Conservation (phyloP, 106 monocot species). For the Cymbidium sinense region DNA sequence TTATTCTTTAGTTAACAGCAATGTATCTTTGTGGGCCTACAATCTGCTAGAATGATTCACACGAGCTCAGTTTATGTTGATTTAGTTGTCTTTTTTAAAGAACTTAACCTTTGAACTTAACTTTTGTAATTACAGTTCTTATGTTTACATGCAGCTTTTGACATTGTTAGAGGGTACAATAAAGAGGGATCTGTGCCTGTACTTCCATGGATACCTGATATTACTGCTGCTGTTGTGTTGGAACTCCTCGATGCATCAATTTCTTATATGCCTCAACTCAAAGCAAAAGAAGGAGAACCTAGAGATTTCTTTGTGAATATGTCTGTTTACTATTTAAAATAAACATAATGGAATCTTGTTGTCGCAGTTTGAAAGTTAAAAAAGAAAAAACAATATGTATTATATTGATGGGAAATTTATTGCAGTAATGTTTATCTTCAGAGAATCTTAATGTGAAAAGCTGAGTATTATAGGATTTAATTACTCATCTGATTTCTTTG, state of each 20-base stretch:
- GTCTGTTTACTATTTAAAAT: not conserved
- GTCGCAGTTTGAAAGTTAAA: too few species aligned
- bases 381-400: too few species aligned
- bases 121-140: not conserved
- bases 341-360: too few species aligned
- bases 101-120: too few species aligned
- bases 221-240: slow-evolving; percentile 65
- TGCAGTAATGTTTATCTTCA: too few species aligned
- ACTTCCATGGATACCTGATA: slow-evolving; percentile 81
- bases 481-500: too few species aligned
- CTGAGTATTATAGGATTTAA: too few species aligned
- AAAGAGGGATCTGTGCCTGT: slow-evolving; percentile 53
- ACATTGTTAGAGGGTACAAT: slow-evolving; percentile 78
- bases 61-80: not conserved
- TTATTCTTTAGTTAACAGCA: too few species aligned
- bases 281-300: slow-evolving; percentile 39
- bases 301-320: slow-evolving; percentile 44
- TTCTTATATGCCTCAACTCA: slow-evolving; percentile 60
- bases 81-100: not conserved
- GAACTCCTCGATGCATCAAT: slow-evolving; percentile 81
- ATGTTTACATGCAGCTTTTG: slow-evolving; percentile 38
- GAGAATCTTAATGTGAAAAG: too few species aligned
- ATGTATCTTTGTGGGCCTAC: too few species aligned
- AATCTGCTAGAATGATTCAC: not conserved
- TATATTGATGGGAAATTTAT: too few species aligned